These are phyloP conservation scores for Serendipita vermifera DNA, from an alignment of 768 basidiomycete species.

Conservation along the genomic window DNA sequence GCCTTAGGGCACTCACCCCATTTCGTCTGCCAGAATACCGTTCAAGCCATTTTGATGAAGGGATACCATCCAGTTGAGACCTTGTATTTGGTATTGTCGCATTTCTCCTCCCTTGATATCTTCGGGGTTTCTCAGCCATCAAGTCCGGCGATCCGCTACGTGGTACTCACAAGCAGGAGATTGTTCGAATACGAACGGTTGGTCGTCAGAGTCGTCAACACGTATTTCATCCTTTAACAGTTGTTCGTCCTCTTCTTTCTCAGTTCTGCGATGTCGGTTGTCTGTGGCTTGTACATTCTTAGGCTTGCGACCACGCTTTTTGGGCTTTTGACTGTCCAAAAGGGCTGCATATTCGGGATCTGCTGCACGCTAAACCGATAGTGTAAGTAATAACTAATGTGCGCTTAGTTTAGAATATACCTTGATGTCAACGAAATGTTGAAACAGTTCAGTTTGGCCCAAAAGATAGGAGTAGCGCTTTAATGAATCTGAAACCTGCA, in stretches of 20 bases:
- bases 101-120: constrained; percentile 76
- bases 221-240: constrained; percentile 75
- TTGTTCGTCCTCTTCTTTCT: constrained; percentile 98
- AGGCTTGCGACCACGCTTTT: constrained; percentile 65
- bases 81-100: constrained; percentile 91
- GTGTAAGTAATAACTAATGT: constrained; percentile 1
- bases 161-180: constrained; percentile 68
- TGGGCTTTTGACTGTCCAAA: constrained; percentile 76
- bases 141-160: neutral
- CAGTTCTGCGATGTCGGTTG: constrained; percentile 82
- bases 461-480: constrained; percentile 96
- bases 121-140: constrained; percentile 22
- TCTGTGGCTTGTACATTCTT: constrained; percentile 1
- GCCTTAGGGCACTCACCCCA: constrained; percentile 38
- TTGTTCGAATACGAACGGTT: constrained; percentile 88
- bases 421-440: constrained; percentile 96
- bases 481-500: constrained; percentile 77
- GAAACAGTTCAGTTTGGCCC: constrained; percentile 95
- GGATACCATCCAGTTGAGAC: constrained; percentile 94
- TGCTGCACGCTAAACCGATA: constrained; percentile 48
- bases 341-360: constrained; percentile 89
- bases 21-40: constrained; percentile 95
- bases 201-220: constrained; percentile 69
- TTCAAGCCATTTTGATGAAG: constrained; percentile 93
- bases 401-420: constrained; percentile 27